Evolutionary conservation across 2,329 filamentous ascomycete genomes (phyloP).

Genomic region (Pyrenochaeta sp.): DNA sequence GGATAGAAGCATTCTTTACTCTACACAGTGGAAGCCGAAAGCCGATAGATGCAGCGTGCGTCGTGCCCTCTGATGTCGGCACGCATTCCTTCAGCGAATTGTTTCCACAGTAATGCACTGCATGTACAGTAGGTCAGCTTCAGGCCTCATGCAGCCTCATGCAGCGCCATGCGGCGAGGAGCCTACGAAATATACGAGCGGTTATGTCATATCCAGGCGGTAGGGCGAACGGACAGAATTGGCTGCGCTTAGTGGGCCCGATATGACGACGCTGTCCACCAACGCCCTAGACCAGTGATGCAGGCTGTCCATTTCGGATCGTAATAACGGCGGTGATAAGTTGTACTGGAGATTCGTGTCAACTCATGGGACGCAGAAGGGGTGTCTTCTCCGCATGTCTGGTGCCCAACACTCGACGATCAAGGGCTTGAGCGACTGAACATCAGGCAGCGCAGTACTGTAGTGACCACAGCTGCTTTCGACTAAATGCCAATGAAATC

Average conservation of each 20-base stretch:
- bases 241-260: background rate
- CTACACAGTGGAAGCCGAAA: background rate
- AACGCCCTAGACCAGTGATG: background rate
- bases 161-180: background rate
- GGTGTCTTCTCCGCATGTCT: no score
- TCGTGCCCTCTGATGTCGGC: background rate
- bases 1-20: background rate
- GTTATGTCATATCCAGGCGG: background rate
- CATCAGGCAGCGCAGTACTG: background rate
- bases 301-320: background rate
- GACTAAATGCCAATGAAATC: background rate
- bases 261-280: background rate
- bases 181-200: background rate
- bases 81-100: background rate
- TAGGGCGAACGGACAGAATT: background rate
- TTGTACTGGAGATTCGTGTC: no score
- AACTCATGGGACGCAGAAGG: no score
- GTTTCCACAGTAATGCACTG: background rate
- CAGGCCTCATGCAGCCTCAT: background rate
- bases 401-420: no score
- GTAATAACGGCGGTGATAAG: background rate
- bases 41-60: no score
- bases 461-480: background rate
- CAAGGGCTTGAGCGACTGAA: background rate
- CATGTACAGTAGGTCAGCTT: background rate